Base-by-base conservation (phyloP, 345 rosid species). In the Gossypium bickii region DNA sequence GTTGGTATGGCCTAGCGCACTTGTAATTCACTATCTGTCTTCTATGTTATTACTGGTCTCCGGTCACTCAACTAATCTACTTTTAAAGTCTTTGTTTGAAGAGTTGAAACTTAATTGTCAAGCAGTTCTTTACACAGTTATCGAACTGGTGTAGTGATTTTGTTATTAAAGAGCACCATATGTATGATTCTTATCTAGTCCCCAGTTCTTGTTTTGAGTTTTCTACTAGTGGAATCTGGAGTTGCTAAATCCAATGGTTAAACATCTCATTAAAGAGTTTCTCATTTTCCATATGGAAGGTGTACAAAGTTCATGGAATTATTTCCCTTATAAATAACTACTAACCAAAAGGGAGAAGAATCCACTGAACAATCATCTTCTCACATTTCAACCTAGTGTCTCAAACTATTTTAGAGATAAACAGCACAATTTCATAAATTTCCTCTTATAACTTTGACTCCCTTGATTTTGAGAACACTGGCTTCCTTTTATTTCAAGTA, bases 191-290 rank as follows among this genome's bases (percentile, higher is more conserved):
- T 20, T 66, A 45, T 66, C 18, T 5, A 66, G 53, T 45, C 55
- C 11, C 15, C 8, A 65, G 34, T 45, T 66, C 34, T 66, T 66
- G 53, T 66, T 45, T 41, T 45, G 53, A 66, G 48, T 44, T 44
- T 65, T 44, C 70, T 45, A 45, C 34, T 44, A 20, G 70, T 20
- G 53, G 70, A 56, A 66, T 66, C 55, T 45, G 34, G 17, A 49
- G 7, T 44, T 65, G 69, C 20, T 18, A 65, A 41, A 65, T 65
- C 44, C 27, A 11, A 65, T 41, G 51, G n/a, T 38, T 34, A 63
- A 63, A 38, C 17, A 22, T 63, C 12, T 38, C 48, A 12, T 58
- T 58, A 58, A 56, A 9, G 60, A 55, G 24, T 18, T 18, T 56
- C 20, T 56, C 60, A 56, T 56, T 56, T 56, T 56, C 60, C 13